phyloP scores from a whole-genome alignment of 2,329 filamentous ascomycete genomes.

The Aspergillus carbonarius region DNA sequence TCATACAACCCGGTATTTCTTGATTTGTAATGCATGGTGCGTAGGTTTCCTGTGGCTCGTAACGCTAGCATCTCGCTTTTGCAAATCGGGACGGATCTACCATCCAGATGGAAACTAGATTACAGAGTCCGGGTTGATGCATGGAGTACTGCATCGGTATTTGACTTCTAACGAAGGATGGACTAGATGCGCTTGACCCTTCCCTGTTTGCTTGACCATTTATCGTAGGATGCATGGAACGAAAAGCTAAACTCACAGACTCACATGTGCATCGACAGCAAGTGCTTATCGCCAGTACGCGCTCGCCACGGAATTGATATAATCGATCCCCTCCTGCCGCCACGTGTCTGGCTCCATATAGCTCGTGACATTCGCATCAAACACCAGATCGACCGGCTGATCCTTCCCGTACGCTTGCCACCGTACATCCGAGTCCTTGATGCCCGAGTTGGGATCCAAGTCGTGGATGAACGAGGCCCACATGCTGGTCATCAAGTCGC shows the following conservation, averaged over 20 bases:
- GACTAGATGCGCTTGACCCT: neutral
- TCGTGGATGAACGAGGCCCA: slow-evolving; percentile 54
- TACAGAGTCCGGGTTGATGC: neutral
- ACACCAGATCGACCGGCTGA: slow-evolving; percentile 49
- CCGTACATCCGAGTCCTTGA: slow-evolving; percentile 19
- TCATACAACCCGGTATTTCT: neutral
- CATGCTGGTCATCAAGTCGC: slow-evolving; percentile 51
- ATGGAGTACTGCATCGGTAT: neutral
- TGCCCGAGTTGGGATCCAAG: slow-evolving; percentile 45
- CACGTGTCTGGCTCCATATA: slow-evolving; percentile 49
- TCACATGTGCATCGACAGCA: neutral
- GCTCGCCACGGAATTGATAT: slow-evolving; percentile 28
- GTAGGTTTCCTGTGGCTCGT: neutral
- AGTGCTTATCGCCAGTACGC: slow-evolving; percentile 24
- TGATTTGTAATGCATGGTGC: neutral
- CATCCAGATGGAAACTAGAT: neutral
- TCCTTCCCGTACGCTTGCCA: slow-evolving; percentile 49
- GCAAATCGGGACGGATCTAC: neutral
- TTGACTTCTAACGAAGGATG: neutral
- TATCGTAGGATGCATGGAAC: neutral
- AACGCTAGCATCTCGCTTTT: neutral
- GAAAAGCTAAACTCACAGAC: neutral
- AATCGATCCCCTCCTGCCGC: slow-evolving; percentile 37
- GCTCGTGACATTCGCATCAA: slow-evolving; percentile 50
- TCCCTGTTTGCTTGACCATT: neutral